Conservation (phyloP, 495 filamentous ascomycete genomes). For the Pyrenopolyporus hunteri region DNA sequence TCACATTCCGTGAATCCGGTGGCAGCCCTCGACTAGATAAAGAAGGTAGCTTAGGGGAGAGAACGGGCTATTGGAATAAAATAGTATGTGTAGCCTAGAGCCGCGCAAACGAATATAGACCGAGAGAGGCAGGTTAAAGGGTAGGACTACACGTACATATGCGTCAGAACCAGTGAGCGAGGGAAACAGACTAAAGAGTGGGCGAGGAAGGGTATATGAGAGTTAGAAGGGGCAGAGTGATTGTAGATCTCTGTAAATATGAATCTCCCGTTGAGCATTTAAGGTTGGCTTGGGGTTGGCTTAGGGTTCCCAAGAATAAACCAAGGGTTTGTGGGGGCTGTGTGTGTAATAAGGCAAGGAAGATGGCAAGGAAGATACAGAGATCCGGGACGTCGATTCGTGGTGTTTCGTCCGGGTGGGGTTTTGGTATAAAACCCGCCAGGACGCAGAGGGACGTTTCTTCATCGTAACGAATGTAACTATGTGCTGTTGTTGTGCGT, state of each 20-base stretch:
- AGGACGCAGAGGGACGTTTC: slow-evolving; percentile 4
- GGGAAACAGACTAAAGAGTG: too few species aligned
- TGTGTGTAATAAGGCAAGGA: background rate
- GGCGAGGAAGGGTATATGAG: too few species aligned
- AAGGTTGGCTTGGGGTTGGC: slow-evolving; percentile 7
- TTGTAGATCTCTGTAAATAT: too few species aligned
- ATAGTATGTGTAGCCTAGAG: background rate
- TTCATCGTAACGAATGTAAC: slow-evolving; percentile 6
- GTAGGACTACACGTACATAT: background rate
- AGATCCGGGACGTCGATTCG: slow-evolving; percentile 34
- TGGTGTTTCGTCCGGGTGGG: slow-evolving; percentile 33
- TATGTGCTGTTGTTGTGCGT: too few species aligned
- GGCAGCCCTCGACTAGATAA: slow-evolving; percentile 27
- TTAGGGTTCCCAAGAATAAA: background rate
- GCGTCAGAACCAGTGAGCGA: too few species aligned
- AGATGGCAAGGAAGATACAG: slow-evolving; percentile 1
- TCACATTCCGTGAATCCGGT: slow-evolving; percentile 32
- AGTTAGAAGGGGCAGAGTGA: too few species aligned
- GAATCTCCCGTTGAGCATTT: too few species aligned
- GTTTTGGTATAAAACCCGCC: background rate
- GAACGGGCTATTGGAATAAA: slow-evolving; percentile 1
- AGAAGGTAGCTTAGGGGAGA: slow-evolving; percentile 25
- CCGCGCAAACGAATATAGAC: slow-evolving; percentile 13
- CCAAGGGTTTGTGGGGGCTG: slow-evolving; percentile 1
- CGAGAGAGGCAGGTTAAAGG: slow-evolving; percentile 27